phyloP scores from a whole-genome alignment of 352 stramenopile species.

The Pythium phragmitis region DNA sequence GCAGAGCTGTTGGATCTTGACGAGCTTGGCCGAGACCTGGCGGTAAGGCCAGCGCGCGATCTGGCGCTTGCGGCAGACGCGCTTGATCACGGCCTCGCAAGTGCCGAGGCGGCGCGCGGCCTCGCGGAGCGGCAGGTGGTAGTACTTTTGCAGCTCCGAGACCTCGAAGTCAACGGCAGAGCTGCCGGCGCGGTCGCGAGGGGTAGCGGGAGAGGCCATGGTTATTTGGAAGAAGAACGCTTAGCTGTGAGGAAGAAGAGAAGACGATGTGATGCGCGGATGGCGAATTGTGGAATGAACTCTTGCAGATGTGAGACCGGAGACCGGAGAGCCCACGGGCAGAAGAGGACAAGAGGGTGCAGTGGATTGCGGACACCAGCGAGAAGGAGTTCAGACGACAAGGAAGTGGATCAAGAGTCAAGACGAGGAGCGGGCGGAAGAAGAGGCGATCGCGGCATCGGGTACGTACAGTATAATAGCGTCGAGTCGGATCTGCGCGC shows the following conservation, averaged over 20 bases:
- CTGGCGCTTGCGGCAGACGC: slow-evolving; percentile 73
- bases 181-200: slow-evolving; percentile 32
- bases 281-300: slow-evolving; percentile 29
- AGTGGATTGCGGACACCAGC: slow-evolving; percentile 20
- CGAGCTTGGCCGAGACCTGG: slow-evolving; percentile 81
- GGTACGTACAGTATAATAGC: neutral
- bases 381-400: neutral
- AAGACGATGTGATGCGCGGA: slow-evolving; percentile 12
- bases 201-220: slow-evolving; percentile 9
- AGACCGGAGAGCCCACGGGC: neutral
- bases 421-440: neutral
- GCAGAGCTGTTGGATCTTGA: slow-evolving; percentile 85
- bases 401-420: neutral
- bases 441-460: slow-evolving; percentile 7
- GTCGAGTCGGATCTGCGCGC: slow-evolving; percentile 14
- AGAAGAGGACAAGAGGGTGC: neutral
- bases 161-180: slow-evolving; percentile 77
- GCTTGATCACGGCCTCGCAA: slow-evolving; percentile 83
- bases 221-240: neutral
- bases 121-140: slow-evolving; percentile 79
- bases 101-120: slow-evolving; percentile 67
- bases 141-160: slow-evolving; percentile 82
- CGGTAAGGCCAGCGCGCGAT: slow-evolving; percentile 85
- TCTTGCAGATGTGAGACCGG: slow-evolving; percentile 2
- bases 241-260: slow-evolving; percentile 2